phyloP scores from a whole-genome alignment of 176 grass and related monocot species.

The Dactylis glomerata region DNA sequence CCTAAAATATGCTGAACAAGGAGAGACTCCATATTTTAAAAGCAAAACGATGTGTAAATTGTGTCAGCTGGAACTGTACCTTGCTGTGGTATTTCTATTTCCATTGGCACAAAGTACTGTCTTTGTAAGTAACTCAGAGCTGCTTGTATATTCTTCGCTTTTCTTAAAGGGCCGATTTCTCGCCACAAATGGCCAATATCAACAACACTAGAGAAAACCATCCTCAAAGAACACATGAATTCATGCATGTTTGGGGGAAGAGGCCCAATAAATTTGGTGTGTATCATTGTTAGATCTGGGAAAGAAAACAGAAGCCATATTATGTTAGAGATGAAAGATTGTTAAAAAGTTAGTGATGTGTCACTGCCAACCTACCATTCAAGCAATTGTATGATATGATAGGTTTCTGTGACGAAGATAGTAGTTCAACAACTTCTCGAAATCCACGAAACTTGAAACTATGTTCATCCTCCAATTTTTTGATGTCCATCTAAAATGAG shows the following conservation, averaged over 20 bases:
- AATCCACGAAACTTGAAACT: slow-evolving; percentile 76
- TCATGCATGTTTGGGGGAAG: slow-evolving; percentile 60
- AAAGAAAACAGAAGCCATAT: background rate
- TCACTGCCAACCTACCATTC: slow-evolving; percentile 64
- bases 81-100: slow-evolving; percentile 66
- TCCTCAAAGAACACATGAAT: slow-evolving; percentile 82
- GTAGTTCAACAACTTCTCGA: slow-evolving; percentile 90
- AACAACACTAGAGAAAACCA: slow-evolving; percentile 78
- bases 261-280: slow-evolving; percentile 81
- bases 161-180: slow-evolving; percentile 75
- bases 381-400: slow-evolving; percentile 82
- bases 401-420: slow-evolving; percentile 80
- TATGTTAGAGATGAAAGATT: slow-evolving; percentile 15
- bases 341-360: slow-evolving; percentile 1
- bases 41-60: background rate
- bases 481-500: slow-evolving; percentile 56
- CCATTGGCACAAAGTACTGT: slow-evolving; percentile 66
- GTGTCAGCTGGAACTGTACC: slow-evolving; percentile 48
- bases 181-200: slow-evolving; percentile 84
- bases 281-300: slow-evolving; percentile 91
- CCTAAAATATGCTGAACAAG: slow-evolving; percentile 2
- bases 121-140: slow-evolving; percentile 71
- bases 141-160: slow-evolving; percentile 71
- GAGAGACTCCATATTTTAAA: slow-evolving; percentile 3
- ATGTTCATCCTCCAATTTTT: slow-evolving; percentile 63